These are phyloP conservation scores for Diaporthe aspalathi DNA, from an alignment of 2,329 filamentous ascomycete genomes.

Conservation along the genomic window DNA sequence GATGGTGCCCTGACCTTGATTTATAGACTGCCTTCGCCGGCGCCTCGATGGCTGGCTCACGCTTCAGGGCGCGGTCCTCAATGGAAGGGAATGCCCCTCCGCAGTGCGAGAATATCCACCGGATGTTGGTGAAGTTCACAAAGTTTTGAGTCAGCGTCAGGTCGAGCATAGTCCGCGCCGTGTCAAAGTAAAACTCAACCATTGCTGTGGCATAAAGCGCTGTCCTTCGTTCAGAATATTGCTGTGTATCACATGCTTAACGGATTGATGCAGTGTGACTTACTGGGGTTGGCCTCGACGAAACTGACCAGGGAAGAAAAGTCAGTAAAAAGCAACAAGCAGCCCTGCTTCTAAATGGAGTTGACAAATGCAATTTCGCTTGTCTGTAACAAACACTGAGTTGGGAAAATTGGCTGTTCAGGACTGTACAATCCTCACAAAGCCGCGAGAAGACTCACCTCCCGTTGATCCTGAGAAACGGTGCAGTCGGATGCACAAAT, in stretches of 20 bases:
- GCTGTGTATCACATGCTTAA: neutral
- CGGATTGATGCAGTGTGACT: neutral
- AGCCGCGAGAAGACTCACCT: neutral
- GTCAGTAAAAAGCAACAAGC: neutral
- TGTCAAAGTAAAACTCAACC: slow-evolving; percentile 3
- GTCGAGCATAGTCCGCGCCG: neutral
- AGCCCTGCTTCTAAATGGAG: too few species aligned
- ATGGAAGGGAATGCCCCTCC: slow-evolving; percentile 2
- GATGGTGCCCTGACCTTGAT: neutral
- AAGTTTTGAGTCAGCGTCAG: slow-evolving; percentile 4
- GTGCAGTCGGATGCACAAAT: neutral
- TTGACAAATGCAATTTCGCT: neutral
- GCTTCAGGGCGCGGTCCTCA: neutral
- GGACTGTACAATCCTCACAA: too few species aligned
- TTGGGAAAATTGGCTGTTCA: neutral
- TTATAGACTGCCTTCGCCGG: neutral
- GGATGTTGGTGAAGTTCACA: slow-evolving; percentile 2
- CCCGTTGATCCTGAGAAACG: neutral
- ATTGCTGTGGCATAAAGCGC: neutral
- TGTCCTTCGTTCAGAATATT: neutral
- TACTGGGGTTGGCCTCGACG: neutral
- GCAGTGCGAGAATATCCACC: slow-evolving; percentile 5
- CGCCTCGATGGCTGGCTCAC: neutral
- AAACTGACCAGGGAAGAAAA: neutral
- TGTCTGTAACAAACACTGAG: neutral